Base-by-base conservation (phyloP, 2,329 filamentous ascomycete species). In the Exophiala viscosa region DNA sequence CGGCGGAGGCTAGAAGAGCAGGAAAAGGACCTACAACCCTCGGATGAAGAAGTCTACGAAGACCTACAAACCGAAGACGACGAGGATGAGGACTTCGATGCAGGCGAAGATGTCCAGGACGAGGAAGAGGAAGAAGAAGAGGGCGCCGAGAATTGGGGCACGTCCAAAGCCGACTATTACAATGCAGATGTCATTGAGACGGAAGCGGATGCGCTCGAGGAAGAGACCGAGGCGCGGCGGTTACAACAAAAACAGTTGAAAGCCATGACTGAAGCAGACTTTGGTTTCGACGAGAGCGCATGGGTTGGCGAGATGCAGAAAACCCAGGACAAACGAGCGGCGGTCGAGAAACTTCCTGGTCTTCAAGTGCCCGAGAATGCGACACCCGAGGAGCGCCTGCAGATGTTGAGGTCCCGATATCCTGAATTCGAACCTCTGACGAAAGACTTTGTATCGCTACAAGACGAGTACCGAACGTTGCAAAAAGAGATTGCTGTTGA, bases 211-310 rank as follows among this genome's bases (percentile, higher is more conserved):
- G 93, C 93, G 0, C 72, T 95, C 31, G 91, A 93, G 65, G 93
- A 99, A 75, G 95, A 99, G 70, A 83, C 80, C 9, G 95, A 99
- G 69, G 93, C 92, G 2, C 85, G 86, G 68, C 80, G 90, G 57
- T 72, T 99, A 55, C 92, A 97, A 69, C 85, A 90, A 71, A 96
- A 96, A 77, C 92, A 93, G 67, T 71, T 97, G 18, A 80, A 90
- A 62, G 85, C 87, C 60, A 93, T 99, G 88, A 82, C 84, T 5
- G 91, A 95, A 61, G 87, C 87, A 35, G 93, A 99, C 67, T 99
- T 96, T 66, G 86, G 90, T 7, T 95, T 97, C 60, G 90, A 97
- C 63, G 88, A 95, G 65, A 80, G 83, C 38, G 90, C 95, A 61
- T 97, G 92, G 93, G 68, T 85, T 34, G 82, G 80, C 20, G 73